Evolutionary conservation across 306 rosid genomes (phyloP).

Genomic region (Vigna radiata): DNA sequence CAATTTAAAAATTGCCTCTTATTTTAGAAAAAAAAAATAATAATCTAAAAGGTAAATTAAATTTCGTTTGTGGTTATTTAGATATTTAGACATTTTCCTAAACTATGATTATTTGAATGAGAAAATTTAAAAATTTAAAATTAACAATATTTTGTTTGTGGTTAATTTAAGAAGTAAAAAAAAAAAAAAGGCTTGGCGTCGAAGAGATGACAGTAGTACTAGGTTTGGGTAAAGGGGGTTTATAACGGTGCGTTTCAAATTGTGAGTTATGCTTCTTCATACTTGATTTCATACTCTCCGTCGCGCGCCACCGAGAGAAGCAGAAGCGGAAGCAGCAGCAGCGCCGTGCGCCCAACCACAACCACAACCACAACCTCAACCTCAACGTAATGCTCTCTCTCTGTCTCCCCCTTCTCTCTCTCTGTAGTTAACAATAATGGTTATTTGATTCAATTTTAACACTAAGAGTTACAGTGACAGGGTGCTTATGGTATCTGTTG

Average conservation of each 20-base stretch:
- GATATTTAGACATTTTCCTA: neutral
- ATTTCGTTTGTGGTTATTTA: too few relatives aligned
- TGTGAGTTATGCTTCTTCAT: neutral
- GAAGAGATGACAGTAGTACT: neutral
- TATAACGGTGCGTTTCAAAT: neutral
- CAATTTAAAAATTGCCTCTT: too few relatives aligned
- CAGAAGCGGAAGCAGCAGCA: neutral
- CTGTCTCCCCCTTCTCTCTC: neutral
- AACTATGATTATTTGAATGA: neutral
- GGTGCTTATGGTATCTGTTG: constrained; percentile 53
- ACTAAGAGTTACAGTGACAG: neutral
- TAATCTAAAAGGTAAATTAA: too few relatives aligned
- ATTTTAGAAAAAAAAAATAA: too few relatives aligned
- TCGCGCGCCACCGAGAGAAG: neutral
- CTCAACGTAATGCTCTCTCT: neutral
- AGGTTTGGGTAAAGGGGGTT: neutral
- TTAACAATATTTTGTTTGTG: too few relatives aligned
- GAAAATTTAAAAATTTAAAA: neutral
- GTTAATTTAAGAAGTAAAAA: too few relatives aligned
- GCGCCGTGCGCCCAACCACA: neutral
- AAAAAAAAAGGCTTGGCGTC: neutral
- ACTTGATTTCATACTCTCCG: neutral
- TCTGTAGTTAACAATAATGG: neutral
- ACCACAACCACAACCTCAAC: neutral
- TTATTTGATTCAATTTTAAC: neutral